Evolutionary conservation across 2,329 filamentous ascomycete genomes (phyloP).

Genomic region (Talaromyces sp.): DNA sequence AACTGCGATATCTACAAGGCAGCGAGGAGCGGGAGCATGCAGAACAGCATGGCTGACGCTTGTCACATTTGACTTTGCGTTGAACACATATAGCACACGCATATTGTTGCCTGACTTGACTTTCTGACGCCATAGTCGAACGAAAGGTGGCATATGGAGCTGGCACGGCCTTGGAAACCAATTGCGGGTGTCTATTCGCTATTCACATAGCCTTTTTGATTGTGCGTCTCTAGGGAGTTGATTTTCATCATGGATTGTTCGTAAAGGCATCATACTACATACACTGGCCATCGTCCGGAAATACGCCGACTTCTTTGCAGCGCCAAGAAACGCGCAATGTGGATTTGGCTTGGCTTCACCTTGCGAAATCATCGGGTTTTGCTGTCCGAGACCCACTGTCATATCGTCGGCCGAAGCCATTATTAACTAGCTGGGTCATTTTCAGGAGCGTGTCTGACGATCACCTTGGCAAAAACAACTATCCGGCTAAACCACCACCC

Average conservation of each 20-base stretch:
- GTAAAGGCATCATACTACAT: background rate
- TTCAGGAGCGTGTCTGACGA: background rate
- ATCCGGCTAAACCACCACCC: background rate
- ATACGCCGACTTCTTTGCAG: background rate
- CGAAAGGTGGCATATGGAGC: background rate
- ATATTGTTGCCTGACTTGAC: background rate
- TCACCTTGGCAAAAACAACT: background rate
- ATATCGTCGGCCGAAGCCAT: background rate
- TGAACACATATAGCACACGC: background rate
- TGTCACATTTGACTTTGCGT: background rate
- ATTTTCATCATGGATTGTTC: background rate
- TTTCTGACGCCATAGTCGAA: background rate
- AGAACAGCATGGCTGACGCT: slow-evolving; percentile 1
- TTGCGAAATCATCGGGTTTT: background rate
- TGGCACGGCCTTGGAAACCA: background rate
- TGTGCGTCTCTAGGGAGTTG: background rate
- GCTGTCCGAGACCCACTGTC: background rate
- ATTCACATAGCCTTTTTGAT: background rate
- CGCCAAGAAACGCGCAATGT: background rate
- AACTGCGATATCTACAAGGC: background rate
- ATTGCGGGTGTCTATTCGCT: background rate
- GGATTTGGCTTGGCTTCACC: background rate
- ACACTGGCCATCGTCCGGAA: background rate
- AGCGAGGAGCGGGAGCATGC: background rate
- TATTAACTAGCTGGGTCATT: background rate